phyloP scores from a whole-genome alignment of 345 rosid genomes.

The Excoecaria agallocha region DNA sequence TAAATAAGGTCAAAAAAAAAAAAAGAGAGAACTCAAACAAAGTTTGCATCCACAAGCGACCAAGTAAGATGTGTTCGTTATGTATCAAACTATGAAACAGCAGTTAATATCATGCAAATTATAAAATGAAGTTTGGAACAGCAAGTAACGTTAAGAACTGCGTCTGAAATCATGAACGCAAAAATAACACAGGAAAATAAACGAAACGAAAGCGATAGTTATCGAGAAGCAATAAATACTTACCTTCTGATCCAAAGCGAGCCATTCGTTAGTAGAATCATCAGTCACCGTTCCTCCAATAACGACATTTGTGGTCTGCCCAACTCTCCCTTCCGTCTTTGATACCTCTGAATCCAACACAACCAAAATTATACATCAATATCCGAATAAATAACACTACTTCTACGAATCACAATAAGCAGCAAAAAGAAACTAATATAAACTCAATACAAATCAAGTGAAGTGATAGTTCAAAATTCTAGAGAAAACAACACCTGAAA shows the following conservation, averaged over 20 bases:
- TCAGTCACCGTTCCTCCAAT: slow-evolving; percentile 92
- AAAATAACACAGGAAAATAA: not conserved
- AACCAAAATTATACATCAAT: slow-evolving; percentile 7
- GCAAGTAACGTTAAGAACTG: not conserved
- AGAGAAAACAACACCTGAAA: slow-evolving; percentile 57
- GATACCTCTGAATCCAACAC: slow-evolving; percentile 66
- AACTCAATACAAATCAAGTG: not conserved
- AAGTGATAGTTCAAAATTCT: not conserved
- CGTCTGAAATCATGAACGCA: not conserved
- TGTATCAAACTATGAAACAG: no score
- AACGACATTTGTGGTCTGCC: slow-evolving; percentile 89
- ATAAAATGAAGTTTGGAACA: not conserved
- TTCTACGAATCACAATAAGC: not conserved
- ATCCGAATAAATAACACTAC: not conserved
- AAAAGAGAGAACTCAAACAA: not conserved
- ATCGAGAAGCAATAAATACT: not conserved
- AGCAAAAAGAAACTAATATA: not conserved
- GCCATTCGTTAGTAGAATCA: slow-evolving; percentile 90
- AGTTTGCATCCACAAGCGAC: not conserved
- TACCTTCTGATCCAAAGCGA: slow-evolving; percentile 93
- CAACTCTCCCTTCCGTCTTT: slow-evolving; percentile 85
- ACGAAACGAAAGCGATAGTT: not conserved
- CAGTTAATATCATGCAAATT: no score
- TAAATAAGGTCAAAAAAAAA: slow-evolving; percentile 7
- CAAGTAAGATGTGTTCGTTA: not conserved